Evolutionary conservation across 2,329 filamentous ascomycete species (phyloP).

Genomic region (Hymenoscyphus repandus): DNA sequence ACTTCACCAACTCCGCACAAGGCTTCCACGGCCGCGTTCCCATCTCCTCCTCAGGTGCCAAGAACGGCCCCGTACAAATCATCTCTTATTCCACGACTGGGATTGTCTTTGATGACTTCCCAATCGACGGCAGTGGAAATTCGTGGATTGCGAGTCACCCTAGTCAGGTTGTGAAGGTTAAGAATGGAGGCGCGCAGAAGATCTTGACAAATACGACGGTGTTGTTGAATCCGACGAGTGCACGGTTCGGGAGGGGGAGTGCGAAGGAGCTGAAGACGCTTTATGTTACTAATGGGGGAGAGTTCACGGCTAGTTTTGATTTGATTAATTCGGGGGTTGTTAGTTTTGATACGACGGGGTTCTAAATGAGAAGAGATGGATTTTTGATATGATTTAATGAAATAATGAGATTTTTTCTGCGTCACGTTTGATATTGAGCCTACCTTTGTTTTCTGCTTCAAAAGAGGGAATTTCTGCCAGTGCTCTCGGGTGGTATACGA

Average conservation of each 20-base stretch:
- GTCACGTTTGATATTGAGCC: too few relatives aligned
- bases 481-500: too few relatives aligned
- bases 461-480: too few relatives aligned
- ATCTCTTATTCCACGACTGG: slow-evolving; percentile 6
- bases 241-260: slow-evolving; percentile 10
- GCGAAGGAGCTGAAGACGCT: slow-evolving; percentile 7
- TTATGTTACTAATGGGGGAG: slow-evolving; percentile 18
- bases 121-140: slow-evolving; percentile 3
- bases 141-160: slow-evolving; percentile 17
- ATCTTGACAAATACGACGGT: slow-evolving; percentile 8
- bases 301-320: slow-evolving; percentile 6
- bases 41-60: slow-evolving; percentile 3
- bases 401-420: too few relatives aligned
- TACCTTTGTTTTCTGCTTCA: too few relatives aligned
- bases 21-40: slow-evolving; percentile 12
- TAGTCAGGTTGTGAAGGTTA: slow-evolving; percentile 12
- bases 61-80: slow-evolving; percentile 7
- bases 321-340: slow-evolving; percentile 10
- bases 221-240: slow-evolving; percentile 15
- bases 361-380: background rate
- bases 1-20: slow-evolving; percentile 24
- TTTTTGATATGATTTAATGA: too few relatives aligned
- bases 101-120: slow-evolving; percentile 16
- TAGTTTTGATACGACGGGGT: background rate
- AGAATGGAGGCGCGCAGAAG: slow-evolving; percentile 2